phyloP scores from a whole-genome alignment of 2,329 filamentous ascomycete species.

The Fusarium agapanthi region DNA sequence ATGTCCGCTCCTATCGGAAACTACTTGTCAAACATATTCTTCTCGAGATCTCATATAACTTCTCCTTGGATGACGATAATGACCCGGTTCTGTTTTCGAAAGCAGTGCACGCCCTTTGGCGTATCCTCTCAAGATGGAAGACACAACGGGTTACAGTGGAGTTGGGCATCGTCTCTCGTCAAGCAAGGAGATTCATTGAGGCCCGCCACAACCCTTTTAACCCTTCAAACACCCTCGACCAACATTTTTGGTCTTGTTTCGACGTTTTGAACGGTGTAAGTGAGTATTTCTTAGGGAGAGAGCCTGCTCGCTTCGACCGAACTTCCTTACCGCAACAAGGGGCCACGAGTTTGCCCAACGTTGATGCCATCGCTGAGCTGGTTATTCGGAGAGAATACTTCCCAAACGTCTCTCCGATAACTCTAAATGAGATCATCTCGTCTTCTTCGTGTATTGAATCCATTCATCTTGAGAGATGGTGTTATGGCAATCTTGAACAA shows the following conservation, averaged over 20 bases:
- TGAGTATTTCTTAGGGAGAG: neutral
- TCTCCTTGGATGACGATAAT: rapidly evolving
- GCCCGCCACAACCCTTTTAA: too few relatives aligned
- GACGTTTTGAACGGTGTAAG: rapidly evolving
- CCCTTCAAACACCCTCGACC: neutral
- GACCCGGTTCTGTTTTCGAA: neutral
- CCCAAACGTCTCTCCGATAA: neutral
- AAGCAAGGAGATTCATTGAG: rapidly evolving
- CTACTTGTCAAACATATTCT: slow-evolving; percentile 4
- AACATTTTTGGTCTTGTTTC: rapidly evolving
- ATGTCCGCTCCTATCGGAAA: neutral
- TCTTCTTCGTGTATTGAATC: slow-evolving; percentile 5
- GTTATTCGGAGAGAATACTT: slow-evolving; percentile 15
- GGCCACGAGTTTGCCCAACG: neutral
- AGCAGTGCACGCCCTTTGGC: slow-evolving; percentile 2
- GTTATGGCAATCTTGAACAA: neutral
- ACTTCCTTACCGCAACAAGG: rapidly evolving
- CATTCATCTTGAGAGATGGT: slow-evolving; percentile 25
- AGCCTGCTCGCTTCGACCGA: neutral
- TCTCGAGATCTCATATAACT: neutral
- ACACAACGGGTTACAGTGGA: slow-evolving; percentile 12
- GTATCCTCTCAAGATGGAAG: slow-evolving; percentile 11
- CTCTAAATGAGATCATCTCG: neutral
- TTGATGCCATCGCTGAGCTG: slow-evolving; percentile 6
- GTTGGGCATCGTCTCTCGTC: slow-evolving; percentile 3